Base-by-base conservation (phyloP, 768 basidiomycete genomes). In the Boletus tylopilopsis region DNA sequence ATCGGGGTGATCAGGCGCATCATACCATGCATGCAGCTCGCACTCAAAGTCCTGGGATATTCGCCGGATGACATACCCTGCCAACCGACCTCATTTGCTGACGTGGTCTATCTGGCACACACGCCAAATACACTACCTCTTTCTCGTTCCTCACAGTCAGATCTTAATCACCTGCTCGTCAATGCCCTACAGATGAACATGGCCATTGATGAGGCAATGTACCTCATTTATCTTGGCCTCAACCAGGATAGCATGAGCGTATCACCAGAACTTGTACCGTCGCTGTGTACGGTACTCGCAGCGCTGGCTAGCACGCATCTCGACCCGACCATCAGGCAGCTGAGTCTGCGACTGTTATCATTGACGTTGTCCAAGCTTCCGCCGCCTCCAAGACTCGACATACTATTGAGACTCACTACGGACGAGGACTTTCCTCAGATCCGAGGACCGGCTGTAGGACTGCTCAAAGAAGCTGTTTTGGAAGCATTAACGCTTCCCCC, bases 381-480 rank as follows among this genome's bases (percentile, higher is more conserved):
- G 1, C 65, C 79, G 0, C 57, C 68, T 30, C 56, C 81, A 1
- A 77, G 80, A 3, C 67, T 88, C 15, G 75, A 79, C 35, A 66
- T 83, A 9, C 71, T 90, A 4, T 65, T 71, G 11, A 81, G 81
- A 30, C 71, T 89, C 19, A 74, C 78, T 16, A 54, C 59, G 10
- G 72, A 80, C 49, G 64, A 65, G 6, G 68, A 78, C 15, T 77
- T 78, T 39, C 82, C 82, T 0, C 83, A 85, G 58, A 85, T 90
- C 75, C 76, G 82, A 9, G 78, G 81, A 0, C 84, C 86, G 1
- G 78, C 84, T 0, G 73, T 90, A 0, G 82, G 84, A 0, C 70
- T 90, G 2, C 73, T 88, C 1, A 86, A 84, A 61, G 85, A 90
- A 43, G 78, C 80, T 2, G 68, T 83, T 1, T 63, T 90, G 11